phyloP scores from a whole-genome alignment of 1,284 basidiomycete genomes.

The Puccinia triticina region DNA sequence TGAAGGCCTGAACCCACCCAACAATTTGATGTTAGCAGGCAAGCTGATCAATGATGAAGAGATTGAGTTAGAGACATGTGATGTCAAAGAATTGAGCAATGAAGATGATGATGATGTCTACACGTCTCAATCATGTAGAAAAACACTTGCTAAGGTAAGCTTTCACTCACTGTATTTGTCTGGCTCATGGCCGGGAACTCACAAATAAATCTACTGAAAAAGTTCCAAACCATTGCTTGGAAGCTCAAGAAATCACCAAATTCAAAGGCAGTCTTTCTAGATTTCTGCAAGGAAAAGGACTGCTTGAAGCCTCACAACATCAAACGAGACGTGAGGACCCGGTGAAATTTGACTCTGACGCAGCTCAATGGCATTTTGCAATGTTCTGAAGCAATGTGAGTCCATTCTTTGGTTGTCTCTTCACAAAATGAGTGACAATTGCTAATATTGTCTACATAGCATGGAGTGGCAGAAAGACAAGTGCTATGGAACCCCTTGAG shows the following conservation, averaged over 20 bases:
- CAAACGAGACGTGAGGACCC: background rate
- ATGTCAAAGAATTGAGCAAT: slow-evolving; percentile 8
- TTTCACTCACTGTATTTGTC: background rate
- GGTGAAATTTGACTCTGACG: slow-evolving; percentile 5
- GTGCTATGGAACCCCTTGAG: background rate
- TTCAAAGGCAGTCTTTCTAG: background rate
- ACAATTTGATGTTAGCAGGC: background rate
- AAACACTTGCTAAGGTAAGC: background rate
- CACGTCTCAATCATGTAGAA: slow-evolving; percentile 1
- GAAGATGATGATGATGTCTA: too few relatives aligned
- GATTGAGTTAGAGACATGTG: background rate
- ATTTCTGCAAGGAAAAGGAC: background rate
- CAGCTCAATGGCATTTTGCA: background rate
- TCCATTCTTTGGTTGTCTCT: background rate
- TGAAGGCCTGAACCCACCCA: background rate
- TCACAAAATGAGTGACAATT: background rate
- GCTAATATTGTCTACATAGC: background rate
- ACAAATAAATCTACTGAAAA: background rate
- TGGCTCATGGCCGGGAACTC: background rate
- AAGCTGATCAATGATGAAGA: background rate
- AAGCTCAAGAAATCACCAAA: slow-evolving; percentile 23
- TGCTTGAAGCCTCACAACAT: slow-evolving; percentile 13
- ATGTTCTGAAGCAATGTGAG: slow-evolving; percentile 1
- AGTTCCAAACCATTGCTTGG: background rate
- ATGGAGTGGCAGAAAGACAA: slow-evolving; percentile 22